Conservation (phyloP, 768 basidiomycete species). For the Auricularia sp. region DNA sequence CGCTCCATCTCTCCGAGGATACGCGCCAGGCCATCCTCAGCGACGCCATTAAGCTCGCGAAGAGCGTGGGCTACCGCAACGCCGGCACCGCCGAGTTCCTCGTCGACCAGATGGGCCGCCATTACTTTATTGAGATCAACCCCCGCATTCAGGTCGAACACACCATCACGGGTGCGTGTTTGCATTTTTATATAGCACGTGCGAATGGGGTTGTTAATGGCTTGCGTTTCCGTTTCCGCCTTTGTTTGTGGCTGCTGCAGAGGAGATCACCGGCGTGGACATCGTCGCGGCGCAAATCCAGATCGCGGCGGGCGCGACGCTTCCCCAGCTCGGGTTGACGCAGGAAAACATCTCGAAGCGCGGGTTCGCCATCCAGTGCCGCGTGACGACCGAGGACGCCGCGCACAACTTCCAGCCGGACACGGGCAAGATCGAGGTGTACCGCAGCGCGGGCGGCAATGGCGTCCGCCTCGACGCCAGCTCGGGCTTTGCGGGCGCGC, state of each 20-base stretch:
- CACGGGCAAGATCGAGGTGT: constrained; percentile 98
- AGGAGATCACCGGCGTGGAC: constrained; percentile 99
- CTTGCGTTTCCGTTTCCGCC: no score
- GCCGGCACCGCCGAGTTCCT: constrained; percentile 98
- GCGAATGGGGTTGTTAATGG: no score
- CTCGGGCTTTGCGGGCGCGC: constrained; percentile 97
- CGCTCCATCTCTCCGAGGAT: constrained; percentile 86
- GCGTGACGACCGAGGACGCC: constrained; percentile 96
- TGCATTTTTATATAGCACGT: no score
- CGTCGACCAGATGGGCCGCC: constrained; percentile 90
- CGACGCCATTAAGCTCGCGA: constrained; percentile 92
- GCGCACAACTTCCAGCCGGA: constrained; percentile 92
- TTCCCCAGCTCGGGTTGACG: constrained; percentile 88
- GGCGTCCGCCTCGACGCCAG: constrained; percentile 94
- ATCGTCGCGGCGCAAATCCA: constrained; percentile 99
- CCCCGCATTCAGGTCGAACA: constrained; percentile 99
- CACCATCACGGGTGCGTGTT: constrained; percentile 79
- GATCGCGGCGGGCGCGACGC: constrained; percentile 96
- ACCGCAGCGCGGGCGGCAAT: constrained; percentile 96
- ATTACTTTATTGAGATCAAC: constrained; percentile 99
- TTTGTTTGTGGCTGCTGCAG: constrained; percentile 29
- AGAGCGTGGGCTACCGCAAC: constrained; percentile 89
- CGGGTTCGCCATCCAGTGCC: constrained; percentile 96
- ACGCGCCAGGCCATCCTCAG: constrained; percentile 76
- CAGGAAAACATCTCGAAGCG: constrained; percentile 94